phyloP scores from a whole-genome alignment of 768 basidiomycete genomes.

The Stropharia rugosoannulata region DNA sequence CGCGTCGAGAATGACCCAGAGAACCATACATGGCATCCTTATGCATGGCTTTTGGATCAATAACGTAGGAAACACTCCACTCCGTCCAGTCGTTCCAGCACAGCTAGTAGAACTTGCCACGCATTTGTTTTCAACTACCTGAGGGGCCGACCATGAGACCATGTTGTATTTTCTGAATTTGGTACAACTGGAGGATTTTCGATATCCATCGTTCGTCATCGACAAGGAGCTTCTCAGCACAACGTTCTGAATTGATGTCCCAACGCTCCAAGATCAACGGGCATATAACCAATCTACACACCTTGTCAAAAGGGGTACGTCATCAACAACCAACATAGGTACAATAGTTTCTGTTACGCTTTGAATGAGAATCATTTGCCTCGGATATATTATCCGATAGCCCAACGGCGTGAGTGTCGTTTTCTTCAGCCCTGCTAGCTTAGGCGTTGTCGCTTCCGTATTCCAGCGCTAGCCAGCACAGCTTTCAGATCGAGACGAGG shows the following conservation, averaged over 20 bases:
- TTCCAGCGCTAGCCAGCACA: slow-evolving; percentile 95
- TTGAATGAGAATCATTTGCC: slow-evolving; percentile 96
- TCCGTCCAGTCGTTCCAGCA: slow-evolving; percentile 89
- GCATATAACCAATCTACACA: slow-evolving; percentile 76
- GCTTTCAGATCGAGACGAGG: slow-evolving; percentile 97
- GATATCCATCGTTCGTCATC: slow-evolving; percentile 87
- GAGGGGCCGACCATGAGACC: slow-evolving; percentile 99
- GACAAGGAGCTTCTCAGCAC: slow-evolving; percentile 81
- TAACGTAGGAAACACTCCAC: slow-evolving; percentile 93
- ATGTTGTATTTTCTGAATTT: slow-evolving; percentile 99
- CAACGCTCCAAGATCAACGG: slow-evolving; percentile 84
- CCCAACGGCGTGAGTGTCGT: slow-evolving; percentile 41
- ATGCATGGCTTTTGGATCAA: slow-evolving; percentile 98
- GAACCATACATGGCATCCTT: slow-evolving; percentile 98
- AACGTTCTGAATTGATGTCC: slow-evolving; percentile 85
- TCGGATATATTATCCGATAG: slow-evolving; percentile 79
- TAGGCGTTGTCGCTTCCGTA: slow-evolving; percentile 92
- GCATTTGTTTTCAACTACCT: slow-evolving; percentile 97
- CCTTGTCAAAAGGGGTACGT: slow-evolving; percentile 94
- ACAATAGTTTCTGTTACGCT: slow-evolving; percentile 99
- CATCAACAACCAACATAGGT: slow-evolving; percentile 95
- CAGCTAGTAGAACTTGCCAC: slow-evolving; percentile 91
- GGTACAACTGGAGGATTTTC: slow-evolving; percentile 97
- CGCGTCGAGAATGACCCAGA: too few relatives aligned
- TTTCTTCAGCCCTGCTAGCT: slow-evolving; percentile 39